phyloP scores from a whole-genome alignment of 495 filamentous ascomycete species.

The Podospora didyma region DNA sequence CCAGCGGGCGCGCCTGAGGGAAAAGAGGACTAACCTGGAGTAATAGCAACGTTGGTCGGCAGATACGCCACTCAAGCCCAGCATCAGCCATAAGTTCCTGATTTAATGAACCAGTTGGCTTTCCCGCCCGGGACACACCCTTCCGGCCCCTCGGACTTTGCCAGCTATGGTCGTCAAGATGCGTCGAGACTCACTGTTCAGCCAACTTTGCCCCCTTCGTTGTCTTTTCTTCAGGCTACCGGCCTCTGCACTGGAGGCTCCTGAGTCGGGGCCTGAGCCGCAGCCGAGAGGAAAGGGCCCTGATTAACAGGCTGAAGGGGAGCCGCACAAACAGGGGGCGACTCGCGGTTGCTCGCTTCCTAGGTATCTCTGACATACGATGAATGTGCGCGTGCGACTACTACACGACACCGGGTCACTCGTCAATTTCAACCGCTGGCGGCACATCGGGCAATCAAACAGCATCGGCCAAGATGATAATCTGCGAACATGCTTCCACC shows the following conservation, averaged over 20 bases:
- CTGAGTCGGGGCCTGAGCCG: constrained; percentile 4
- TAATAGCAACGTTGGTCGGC: neutral
- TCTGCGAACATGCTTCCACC: constrained; percentile 32
- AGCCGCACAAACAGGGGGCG: constrained; percentile 2
- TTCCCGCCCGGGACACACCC: constrained; percentile 16
- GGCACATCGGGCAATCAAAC: constrained; percentile 35
- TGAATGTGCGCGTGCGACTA: constrained; percentile 6
- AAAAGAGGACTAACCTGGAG: constrained; percentile 1
- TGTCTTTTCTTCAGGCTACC: too few relatives aligned
- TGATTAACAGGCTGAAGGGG: constrained; percentile 20
- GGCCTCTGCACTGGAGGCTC: neutral
- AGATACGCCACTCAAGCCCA: constrained; percentile 1
- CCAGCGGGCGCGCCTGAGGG: constrained; percentile 7
- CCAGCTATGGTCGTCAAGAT: too few relatives aligned
- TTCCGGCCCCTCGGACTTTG: constrained; percentile 12
- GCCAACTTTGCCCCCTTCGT: too few relatives aligned
- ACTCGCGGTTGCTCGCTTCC: neutral
- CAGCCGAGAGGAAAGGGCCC: constrained; percentile 7
- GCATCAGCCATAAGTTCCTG: constrained; percentile 7
- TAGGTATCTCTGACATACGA: constrained; percentile 5
- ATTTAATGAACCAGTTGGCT: constrained; percentile 3
- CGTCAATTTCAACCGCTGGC: constrained; percentile 15
- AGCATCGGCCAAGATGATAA: constrained; percentile 17
- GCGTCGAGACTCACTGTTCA: too few relatives aligned
- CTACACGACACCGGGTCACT: constrained; percentile 13